These are phyloP conservation scores for Saturnispora galanensis DNA, from an alignment of 805 yeast species.

Conservation along the genomic window DNA sequence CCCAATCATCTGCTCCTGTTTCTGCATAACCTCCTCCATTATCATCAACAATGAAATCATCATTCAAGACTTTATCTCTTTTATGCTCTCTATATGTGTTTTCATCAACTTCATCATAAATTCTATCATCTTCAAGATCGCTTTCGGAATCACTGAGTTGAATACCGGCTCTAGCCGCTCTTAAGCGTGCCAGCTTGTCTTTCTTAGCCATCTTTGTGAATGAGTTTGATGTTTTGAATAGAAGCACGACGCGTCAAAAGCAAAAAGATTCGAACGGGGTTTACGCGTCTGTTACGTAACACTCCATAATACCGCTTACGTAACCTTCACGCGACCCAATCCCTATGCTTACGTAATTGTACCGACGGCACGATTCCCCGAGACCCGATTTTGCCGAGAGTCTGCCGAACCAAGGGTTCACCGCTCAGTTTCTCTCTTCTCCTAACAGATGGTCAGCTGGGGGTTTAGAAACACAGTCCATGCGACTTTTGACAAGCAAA, in stretches of 20 bases:
- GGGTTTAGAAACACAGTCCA: conserved; percentile 26
- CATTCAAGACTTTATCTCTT: conserved; percentile 71
- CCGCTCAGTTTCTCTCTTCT: neutral
- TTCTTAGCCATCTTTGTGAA: conserved; percentile 14
- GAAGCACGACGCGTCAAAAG: neutral
- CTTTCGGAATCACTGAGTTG: conserved; percentile 31
- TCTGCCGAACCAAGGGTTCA: neutral
- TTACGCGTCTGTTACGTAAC: neutral
- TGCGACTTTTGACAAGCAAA: conserved; percentile 16
- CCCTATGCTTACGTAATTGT: no score
- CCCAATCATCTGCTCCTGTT: conserved; percentile 90
- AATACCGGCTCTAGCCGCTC: conserved; percentile 56
- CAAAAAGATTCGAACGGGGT: neutral
- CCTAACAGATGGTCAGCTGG: conserved; percentile 20
- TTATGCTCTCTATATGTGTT: conserved; percentile 65
- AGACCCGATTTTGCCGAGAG: neutral
- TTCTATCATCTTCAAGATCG: conserved; percentile 42
- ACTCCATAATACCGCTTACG: no score
- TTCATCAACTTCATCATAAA: conserved; percentile 87
- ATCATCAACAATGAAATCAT: conserved; percentile 92
- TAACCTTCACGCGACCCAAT: no score
- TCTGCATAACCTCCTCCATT: conserved; percentile 91
- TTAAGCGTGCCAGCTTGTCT: conserved; percentile 48
- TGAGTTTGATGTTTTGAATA: neutral
- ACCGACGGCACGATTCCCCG: no score